A percentile compares a stretch with the other conserved stretches of the same genome.
Evolutionary conservation across 2,329 filamentous ascomycete genomes (phyloP).

Genomic region (Cercospora sp.): DNA sequence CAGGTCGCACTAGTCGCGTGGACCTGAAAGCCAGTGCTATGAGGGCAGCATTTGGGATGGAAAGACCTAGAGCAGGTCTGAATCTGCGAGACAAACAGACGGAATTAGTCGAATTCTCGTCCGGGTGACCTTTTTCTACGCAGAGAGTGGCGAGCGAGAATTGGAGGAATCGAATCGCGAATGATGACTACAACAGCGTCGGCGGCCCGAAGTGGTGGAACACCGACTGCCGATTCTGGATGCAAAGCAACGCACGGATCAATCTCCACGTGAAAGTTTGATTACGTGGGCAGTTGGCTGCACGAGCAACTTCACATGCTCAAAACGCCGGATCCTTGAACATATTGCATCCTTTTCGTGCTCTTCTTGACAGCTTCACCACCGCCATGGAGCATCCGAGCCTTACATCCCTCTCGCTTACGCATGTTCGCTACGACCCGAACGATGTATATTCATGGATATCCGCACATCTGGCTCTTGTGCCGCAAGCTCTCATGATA

Average conservation of each 20-base stretch:
- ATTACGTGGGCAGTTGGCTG: neutral
- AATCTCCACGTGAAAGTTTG: neutral
- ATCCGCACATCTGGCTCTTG: constrained; percentile 90
- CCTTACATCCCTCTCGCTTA: constrained; percentile 86
- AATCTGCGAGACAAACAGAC: neutral
- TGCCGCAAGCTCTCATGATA: constrained; percentile 87
- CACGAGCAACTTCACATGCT: neutral
- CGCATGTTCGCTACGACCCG: constrained; percentile 97
- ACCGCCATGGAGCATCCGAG: constrained; percentile 55
- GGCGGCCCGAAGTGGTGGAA: neutral
- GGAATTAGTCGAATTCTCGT: neutral
- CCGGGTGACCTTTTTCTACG: neutral
- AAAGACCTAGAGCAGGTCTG: constrained; percentile 15
- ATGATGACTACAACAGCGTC: constrained; percentile 15
- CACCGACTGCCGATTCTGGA: constrained; percentile 10
- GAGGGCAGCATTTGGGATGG: constrained; percentile 25
- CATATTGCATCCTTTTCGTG: neutral
- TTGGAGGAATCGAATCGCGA: constrained; percentile 2
- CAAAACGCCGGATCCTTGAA: neutral
- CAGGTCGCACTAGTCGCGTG: constrained; percentile 26
- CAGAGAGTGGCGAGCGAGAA: constrained; percentile 8
- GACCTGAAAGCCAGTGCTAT: constrained; percentile 31
- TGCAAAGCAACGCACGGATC: neutral
- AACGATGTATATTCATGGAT: constrained; percentile 79
- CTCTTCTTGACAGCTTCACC: constrained; percentile 1